These are phyloP conservation scores for Ogataea philodendri DNA, from an alignment of 805 yeast species.

Conservation along the genomic window DNA sequence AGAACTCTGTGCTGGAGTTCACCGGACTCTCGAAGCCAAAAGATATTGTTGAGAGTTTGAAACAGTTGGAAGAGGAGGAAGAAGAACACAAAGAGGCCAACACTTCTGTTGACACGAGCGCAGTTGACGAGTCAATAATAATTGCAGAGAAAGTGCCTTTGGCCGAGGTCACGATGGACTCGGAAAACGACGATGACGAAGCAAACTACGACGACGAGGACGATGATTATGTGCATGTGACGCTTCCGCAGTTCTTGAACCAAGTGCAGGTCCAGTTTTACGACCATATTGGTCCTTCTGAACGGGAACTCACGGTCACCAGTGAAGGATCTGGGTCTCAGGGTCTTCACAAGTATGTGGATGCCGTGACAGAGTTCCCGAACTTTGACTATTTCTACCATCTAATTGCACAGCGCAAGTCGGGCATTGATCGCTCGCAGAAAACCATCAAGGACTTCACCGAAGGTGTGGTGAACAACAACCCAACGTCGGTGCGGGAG, in stretches of 20 bases:
- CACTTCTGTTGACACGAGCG: constrained; percentile 16
- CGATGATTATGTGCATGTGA: constrained; percentile 29
- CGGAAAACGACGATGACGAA: constrained; percentile 21
- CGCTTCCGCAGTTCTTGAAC: constrained; percentile 28
- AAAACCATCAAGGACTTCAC: constrained; percentile 29
- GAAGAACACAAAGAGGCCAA: constrained; percentile 1
- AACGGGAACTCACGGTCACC: constrained; percentile 22
- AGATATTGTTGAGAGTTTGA: constrained; percentile 7
- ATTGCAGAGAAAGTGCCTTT: constrained; percentile 32
- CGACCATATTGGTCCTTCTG: constrained; percentile 33
- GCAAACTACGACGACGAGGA: constrained; percentile 24
- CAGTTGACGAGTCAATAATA: constrained; percentile 21
- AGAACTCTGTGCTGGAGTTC: constrained; percentile 5
- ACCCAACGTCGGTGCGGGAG: constrained; percentile 33
- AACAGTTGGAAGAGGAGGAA: constrained; percentile 3
- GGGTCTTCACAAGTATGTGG: constrained; percentile 30
- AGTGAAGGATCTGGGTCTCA: constrained; percentile 16
- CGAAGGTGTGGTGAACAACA: constrained; percentile 30
- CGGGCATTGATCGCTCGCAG: constrained; percentile 28
- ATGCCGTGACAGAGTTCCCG: constrained; percentile 30
- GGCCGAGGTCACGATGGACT: constrained; percentile 30
- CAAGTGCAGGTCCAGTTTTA: constrained; percentile 33
- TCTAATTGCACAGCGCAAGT: constrained; percentile 29
- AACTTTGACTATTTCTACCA: constrained; percentile 32
- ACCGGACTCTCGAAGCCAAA: constrained; percentile 6